Percentiles rank a stretch among this genome's conserved stretches.
phyloP scores from a whole-genome alignment of 1,139 yeast species.

The Nakaseomyces sp. region DNA sequence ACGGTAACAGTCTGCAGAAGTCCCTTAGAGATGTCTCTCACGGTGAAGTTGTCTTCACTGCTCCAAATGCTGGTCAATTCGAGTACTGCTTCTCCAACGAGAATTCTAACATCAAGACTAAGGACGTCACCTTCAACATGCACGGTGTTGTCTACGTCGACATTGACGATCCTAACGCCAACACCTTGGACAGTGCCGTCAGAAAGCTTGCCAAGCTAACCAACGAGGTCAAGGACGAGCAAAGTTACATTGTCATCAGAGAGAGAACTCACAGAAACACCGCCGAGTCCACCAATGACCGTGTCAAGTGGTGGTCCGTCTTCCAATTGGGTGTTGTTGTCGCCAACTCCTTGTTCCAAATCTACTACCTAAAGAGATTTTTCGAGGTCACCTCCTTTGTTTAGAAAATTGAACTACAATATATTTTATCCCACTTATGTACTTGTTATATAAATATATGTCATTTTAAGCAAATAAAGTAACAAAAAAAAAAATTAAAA shows the following conservation, averaged over 20 bases:
- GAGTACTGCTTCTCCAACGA: slow-evolving; percentile 91
- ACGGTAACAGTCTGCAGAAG: slow-evolving; percentile 29
- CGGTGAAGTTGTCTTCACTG: slow-evolving; percentile 68
- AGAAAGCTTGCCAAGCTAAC: slow-evolving; percentile 68
- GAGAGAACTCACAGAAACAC: slow-evolving; percentile 98
- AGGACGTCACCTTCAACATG: slow-evolving; percentile 91
- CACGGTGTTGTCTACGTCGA: slow-evolving; percentile 90
- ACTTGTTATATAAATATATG: background rate
- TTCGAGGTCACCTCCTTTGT: slow-evolving; percentile 90
- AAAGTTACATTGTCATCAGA: slow-evolving; percentile 84
- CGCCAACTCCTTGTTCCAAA: slow-evolving; percentile 83
- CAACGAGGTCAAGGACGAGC: slow-evolving; percentile 85
- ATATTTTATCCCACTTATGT: no score
- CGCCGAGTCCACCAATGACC: slow-evolving; percentile 91
- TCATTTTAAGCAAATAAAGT: background rate
- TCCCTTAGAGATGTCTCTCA: slow-evolving; percentile 56
- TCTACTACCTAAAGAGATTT: slow-evolving; percentile 85
- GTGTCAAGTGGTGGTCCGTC: slow-evolving; percentile 97
- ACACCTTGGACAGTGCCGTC: slow-evolving; percentile 80
- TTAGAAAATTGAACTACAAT: slow-evolving; percentile 31
- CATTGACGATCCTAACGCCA: slow-evolving; percentile 70
- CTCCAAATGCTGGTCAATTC: slow-evolving; percentile 63
- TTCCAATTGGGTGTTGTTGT: slow-evolving; percentile 84
- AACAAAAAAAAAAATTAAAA: background rate
- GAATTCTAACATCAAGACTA: slow-evolving; percentile 57